Base-by-base conservation (phyloP, 1,284 basidiomycete species). In the Trichosporon coremiiforme region DNA sequence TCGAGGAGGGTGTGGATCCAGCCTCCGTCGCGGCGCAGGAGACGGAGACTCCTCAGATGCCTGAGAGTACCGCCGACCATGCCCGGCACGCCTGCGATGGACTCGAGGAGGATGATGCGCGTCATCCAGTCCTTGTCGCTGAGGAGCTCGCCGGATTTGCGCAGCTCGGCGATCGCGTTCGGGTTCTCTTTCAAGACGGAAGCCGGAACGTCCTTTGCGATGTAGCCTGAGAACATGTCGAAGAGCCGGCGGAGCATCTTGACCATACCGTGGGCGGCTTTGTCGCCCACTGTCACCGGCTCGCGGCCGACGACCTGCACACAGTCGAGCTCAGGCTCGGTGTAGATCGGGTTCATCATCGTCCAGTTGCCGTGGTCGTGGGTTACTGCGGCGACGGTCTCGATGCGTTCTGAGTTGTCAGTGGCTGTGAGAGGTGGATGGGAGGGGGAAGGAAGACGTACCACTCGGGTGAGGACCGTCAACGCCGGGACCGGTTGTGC, bases 21-120 rank as follows among this genome's bases (percentile, higher is more conserved):
- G 67, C 94, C 94, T 68, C 89, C 90, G 82, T 97, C 94, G 65
- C 94, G 88, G 75, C 89, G 88, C 90, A 97, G 90, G 33, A 94
- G 84, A 64, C 94, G 88, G 41, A 96, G 85, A 80, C 91, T 92
- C 55, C 88, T 87, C 29, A 96, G 86, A 84, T 96, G 94, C 41
- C 94, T 88, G 57, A 94, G 85, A 33, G 91, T 91, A 1, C 93
- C 95, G 13, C 90, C 94, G 1, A 95, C 93, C 93, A 96, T 95
- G 1, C 95, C 95, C 12, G 94, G 93, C 6, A 95, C 95, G 47
- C 93, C 96, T 5, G 96, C 96, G 66, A 97, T 89, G 66, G 88
- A 90, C 84, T 97, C 95, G 57, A 97, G 86, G 84, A 97, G 92
- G 62, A 97, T 85, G 73, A 95, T 91, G 29, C 94, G 89, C 72